Evolutionary conservation across 768 basidiomycete species (phyloP).

Genomic region (Mycena alexandri): DNA sequence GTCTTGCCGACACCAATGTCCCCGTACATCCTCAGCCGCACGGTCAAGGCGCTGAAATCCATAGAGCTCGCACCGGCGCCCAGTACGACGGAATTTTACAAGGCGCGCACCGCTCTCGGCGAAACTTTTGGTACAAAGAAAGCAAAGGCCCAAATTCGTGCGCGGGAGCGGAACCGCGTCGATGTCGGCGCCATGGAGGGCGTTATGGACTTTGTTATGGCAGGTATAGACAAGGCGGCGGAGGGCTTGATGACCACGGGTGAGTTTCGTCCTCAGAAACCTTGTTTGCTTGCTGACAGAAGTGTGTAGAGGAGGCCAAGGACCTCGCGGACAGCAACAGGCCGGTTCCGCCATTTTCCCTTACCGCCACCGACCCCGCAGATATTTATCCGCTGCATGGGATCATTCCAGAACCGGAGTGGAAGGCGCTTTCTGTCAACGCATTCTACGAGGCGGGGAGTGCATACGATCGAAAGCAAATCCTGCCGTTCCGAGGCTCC

Average conservation of each 20-base stretch:
- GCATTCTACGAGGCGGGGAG: conserved; percentile 66
- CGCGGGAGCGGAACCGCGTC: conserved; percentile 90
- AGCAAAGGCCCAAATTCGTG: conserved; percentile 86
- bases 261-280: conserved; percentile 48
- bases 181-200: conserved; percentile 90
- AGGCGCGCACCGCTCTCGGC: conserved; percentile 84
- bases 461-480: conserved; percentile 60
- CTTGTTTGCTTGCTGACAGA: conserved; percentile 22
- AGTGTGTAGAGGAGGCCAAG: conserved; percentile 72
- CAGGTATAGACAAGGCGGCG: conserved; percentile 82
- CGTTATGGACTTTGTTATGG: conserved; percentile 85
- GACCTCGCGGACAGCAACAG: conserved; percentile 72
- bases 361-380: conserved; percentile 73
- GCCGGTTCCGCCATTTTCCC: conserved; percentile 82
- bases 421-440: conserved; percentile 73
- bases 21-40: conserved; percentile 74
- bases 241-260: conserved; percentile 77
- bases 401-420: conserved; percentile 86
- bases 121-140: conserved; percentile 97
- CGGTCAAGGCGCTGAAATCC: conserved; percentile 88
- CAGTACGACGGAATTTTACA: conserved; percentile 64
- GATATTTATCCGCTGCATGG: conserved; percentile 81
- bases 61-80: conserved; percentile 64
- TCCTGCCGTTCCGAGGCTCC: conserved; percentile 74
- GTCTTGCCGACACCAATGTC: conserved; percentile 78